Evolutionary conservation across 2,329 filamentous ascomycete genomes (phyloP), one percentile per base, ranked within the genome.

Genomic region (Ophiostoma sp.): DNA sequence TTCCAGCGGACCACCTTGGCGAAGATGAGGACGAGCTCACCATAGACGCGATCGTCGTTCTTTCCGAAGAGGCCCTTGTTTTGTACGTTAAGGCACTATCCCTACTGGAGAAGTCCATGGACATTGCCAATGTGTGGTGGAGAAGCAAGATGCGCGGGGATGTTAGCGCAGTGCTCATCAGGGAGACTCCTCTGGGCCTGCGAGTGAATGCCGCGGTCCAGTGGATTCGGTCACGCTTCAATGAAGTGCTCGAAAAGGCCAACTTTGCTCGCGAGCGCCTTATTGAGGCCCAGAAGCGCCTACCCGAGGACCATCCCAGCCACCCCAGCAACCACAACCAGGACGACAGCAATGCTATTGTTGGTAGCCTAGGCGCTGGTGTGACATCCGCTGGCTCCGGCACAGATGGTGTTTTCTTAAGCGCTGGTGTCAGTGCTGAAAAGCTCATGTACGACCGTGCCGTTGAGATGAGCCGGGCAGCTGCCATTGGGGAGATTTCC

Each of bases 381-480:
- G 84, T 58, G 3, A 63, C 60, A 4, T 3, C 60, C 6, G 60
- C 60, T 9, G 65, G 83, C 14, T 85, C 87, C 3, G 88, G 89
- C 16, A 84, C 87, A 2, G 92, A 95, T 70, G 89, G 91, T 66
- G 92, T 97, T 40, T 86, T 90, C 64, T 84, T 99, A 40, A 96
- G 91, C 14, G 87, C 91, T 2, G 95, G 94, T 1, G 88, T 97
- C 68, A 97, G 93, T 36, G 95, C 95, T 0, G 95, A 98, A 80
- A 97, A 93, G 79, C 82, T 99, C 63, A 97, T 99, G 93, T 99
- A 97, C 76, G 95, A 99, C 74, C 91, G 95, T 64, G 95, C 95
- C 0, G 81, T 98, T 36, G 95, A 99, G 77, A 98, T 99, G 95
- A 97, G 93, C 76, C 88, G 93, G 66, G 88, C 91, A 4, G 94